Base-by-base conservation (phyloP, 768 basidiomycete genomes). In the Kwoniella shandongensis region DNA sequence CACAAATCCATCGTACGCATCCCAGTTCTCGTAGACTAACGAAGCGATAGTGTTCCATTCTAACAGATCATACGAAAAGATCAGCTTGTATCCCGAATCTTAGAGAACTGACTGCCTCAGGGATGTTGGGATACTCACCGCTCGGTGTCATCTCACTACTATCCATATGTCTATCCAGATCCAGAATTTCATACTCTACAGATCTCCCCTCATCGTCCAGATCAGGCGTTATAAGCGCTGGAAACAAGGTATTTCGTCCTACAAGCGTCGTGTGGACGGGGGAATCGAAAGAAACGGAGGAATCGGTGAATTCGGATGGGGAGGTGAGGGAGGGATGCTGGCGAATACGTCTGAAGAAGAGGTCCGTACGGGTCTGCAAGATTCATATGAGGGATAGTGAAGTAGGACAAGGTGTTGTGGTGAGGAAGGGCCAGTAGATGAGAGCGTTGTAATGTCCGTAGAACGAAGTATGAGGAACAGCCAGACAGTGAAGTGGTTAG, bases 111-210 rank as follows among this genome's bases (percentile, higher is more conserved):
- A 13, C 6, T 11, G n/a, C n/a, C 30, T 27, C 18, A 17, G 39
- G 18, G 45, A 26, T 22, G 35, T 13, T 22, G n/a, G n/a, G n/a
- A n/a, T n/a, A 15, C 65, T 45, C 50, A 72, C 70, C 67, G 23
- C 52, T 50, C 13, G 70, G 70, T 3, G 70, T 72, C 70, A 72
- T 72, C 55, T 72, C 70, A 30, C 57, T 60, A 49, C 67, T 69
- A 39, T 72, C 70, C 61, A 72, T 58, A 63, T 69, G 68, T 44
- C 57, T 57, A 40, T 69, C 68, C 57, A 72, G 36, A 57, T 72
- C 70, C 56, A 69, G 39, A 11, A 72, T 72, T 49, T 72, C 70
- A 56, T 72, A 72, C 26, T 57, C 51, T 3, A 60, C 59, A 36
- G 58, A 59, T 4, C 54, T 61, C 7, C 68, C 70, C 2, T 62